Evolutionary conservation across 495 filamentous ascomycete genomes (phyloP), one percentile per base, ranked within the genome.

Genomic region (Podospora tetraspora): DNA sequence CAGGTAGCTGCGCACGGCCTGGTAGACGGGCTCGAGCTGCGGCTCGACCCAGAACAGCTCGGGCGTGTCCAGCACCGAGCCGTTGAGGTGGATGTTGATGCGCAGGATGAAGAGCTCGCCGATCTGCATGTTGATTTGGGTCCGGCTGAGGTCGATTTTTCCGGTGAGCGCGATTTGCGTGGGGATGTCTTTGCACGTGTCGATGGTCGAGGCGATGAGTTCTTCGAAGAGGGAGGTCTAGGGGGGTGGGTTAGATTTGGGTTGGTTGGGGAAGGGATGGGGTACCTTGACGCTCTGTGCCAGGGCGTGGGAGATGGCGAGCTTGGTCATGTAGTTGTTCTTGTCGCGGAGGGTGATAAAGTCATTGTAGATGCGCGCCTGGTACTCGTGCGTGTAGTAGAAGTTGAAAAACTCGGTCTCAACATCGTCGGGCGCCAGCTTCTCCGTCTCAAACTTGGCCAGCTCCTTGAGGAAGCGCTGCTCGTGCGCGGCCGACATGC

Each of bases 11-110:
- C 96, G 85, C 57, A 97, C 94, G 57, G 95, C 95, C 73, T 93
- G 90, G 75, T 99, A 99, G 22, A 98, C 87, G 34, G 95, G 95
- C 71, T 98, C 95, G 21, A 99, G 84, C 75, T 97, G 93, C 16
- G 95, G 95, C 79, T 99, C 95, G 57, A 93, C 91, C 95, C 95
- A 99, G 86, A 99, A 97, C 23, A 99, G 84, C 77, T 99, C 95
- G 1, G 95, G 95, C 10, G 93, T 94, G 71, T 99, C 95, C n/a
- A 99, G 89, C 12, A 99, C 93, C 27, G 90, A 93, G 52, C 96
- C 96, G 78, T 99, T 97, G 13, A 99, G 84, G 80, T 99, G 96
- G 74, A 99, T 97, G 74, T 94, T 97, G 81, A 99, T 98, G 29
- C 94, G 86, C 12, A 99, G 79, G 73, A 99, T 98, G 79, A 99